A percentile compares a stretch with the other conserved stretches of the same genome.
Evolutionary conservation across 495 filamentous ascomycete species (phyloP).

Genomic region (Tuber indicum): DNA sequence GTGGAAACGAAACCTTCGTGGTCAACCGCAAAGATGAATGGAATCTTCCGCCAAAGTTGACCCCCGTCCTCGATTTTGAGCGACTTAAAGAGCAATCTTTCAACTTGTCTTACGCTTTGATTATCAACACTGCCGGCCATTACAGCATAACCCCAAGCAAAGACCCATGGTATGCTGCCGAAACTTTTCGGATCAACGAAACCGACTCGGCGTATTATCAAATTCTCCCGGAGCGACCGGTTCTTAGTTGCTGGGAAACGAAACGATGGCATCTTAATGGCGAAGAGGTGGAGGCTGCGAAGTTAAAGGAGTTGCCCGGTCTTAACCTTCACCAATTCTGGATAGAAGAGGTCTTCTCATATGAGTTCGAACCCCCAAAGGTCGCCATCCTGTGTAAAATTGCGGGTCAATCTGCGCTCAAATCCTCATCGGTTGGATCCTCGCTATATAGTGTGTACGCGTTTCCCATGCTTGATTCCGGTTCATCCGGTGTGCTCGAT

Average conservation of each 20-base stretch:
- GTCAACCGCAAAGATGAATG: neutral
- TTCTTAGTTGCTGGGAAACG: too few species aligned
- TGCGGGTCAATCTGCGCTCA: neutral
- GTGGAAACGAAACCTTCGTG: neutral
- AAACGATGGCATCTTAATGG: neutral
- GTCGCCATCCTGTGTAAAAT: neutral
- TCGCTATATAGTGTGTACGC: too few species aligned
- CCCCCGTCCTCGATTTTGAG: neutral
- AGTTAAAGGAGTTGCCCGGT: neutral
- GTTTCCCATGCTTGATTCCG: neutral
- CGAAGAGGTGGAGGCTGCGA: neutral
- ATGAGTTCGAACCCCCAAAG: neutral
- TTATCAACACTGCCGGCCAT: neutral
- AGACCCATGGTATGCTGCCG: too few species aligned
- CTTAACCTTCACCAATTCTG: neutral
- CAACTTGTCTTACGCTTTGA: neutral
- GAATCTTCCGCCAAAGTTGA: neutral
- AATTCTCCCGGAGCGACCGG: neutral
- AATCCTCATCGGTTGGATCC: neutral
- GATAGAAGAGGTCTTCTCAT: neutral
- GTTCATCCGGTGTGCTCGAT: neutral
- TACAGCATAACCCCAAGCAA: too few species aligned
- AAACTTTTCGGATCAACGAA: neutral
- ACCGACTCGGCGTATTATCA: neutral
- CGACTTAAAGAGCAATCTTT: neutral